A percentile compares a stretch with the other conserved stretches of the same genome.
Evolutionary conservation across 106 monocot species (phyloP).

Genomic region (Phalaenopsis aphrodite): DNA sequence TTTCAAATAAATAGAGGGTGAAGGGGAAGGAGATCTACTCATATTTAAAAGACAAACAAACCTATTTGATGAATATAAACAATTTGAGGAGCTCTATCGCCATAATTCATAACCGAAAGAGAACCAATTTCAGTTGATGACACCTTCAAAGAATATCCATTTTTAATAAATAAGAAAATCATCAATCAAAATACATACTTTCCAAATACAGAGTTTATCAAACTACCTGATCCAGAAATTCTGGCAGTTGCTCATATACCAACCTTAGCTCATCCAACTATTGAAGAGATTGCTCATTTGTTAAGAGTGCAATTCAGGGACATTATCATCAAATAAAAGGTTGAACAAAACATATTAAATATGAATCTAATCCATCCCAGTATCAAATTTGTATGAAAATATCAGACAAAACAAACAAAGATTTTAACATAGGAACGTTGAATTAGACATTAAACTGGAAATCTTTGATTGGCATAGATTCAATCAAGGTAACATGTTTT

Average conservation of each 20-base stretch:
- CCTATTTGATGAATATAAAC: conserved; percentile 97
- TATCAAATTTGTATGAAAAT: neutral
- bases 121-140: conserved; percentile 60
- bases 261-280: conserved; percentile 92
- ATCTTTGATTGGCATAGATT: no score
- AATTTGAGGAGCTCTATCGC: conserved; percentile 55
- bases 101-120: conserved; percentile 29
- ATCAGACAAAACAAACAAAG: neutral
- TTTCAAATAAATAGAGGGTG: conserved; percentile 5
- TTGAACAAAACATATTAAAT: neutral
- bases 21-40: neutral
- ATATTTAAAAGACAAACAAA: conserved; percentile 18
- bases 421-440: neutral
- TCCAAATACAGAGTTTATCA: neutral
- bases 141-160: conserved; percentile 37
- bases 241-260: conserved; percentile 82
- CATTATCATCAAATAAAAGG: neutral
- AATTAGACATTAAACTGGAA: neutral
- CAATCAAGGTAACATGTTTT: no score
- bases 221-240: conserved; percentile 68
- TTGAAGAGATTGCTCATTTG: neutral
- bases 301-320: neutral
- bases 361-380: neutral
- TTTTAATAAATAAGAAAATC: neutral
- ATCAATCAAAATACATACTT: neutral